Evolutionary conservation across 2,329 filamentous ascomycete species (phyloP).

Genomic region (Leptographium lundbergii): DNA sequence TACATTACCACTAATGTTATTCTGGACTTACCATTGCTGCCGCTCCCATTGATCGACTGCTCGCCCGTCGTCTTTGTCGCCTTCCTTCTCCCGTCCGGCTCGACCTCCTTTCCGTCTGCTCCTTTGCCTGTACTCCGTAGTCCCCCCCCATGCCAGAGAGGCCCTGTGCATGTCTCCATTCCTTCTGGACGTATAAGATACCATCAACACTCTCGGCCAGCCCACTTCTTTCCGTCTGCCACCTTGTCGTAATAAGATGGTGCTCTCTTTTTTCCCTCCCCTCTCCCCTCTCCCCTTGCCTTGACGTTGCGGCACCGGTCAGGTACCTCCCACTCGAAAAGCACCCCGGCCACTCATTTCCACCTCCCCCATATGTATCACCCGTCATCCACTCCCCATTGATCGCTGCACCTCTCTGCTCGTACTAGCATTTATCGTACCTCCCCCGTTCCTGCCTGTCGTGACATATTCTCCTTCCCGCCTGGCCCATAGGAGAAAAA

Average conservation of each 20-base stretch:
- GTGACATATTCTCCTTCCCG: background rate
- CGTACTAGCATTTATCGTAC: background rate
- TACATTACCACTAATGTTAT: too few relatives aligned
- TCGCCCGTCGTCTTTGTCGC: background rate
- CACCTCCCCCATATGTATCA: conserved; percentile 5
- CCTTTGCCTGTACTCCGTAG: background rate
- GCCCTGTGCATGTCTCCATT: too few relatives aligned
- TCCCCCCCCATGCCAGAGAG: background rate
- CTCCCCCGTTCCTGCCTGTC: background rate
- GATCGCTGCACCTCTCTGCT: background rate
- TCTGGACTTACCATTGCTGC: background rate
- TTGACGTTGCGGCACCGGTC: conserved; percentile 1
- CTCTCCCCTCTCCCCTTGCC: background rate
- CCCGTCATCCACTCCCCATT: background rate
- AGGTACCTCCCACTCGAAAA: conserved; percentile 5
- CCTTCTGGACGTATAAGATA: too few relatives aligned
- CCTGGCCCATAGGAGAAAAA: background rate
- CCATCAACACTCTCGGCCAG: too few relatives aligned
- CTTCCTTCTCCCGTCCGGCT: too few relatives aligned
- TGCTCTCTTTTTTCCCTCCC: background rate
- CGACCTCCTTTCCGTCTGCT: too few relatives aligned
- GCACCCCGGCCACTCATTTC: conserved; percentile 10
- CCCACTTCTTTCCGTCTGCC: background rate
- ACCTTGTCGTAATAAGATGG: too few relatives aligned
- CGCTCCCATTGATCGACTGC: background rate